Base-by-base conservation (phyloP, 148 eudicot genomes). In the Arctostaphylos glauca region DNA sequence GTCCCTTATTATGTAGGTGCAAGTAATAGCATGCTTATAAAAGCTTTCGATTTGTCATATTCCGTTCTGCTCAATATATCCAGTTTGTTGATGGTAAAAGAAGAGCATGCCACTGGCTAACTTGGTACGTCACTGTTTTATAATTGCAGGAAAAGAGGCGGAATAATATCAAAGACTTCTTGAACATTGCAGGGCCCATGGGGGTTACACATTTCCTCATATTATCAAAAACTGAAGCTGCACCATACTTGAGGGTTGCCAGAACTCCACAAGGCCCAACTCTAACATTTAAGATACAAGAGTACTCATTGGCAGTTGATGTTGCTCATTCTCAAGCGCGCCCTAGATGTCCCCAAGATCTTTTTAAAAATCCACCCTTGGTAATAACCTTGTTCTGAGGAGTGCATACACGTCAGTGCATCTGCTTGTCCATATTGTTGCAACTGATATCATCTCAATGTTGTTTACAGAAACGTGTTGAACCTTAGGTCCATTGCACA, bases 251-350 rank as follows among this genome's bases (percentile, higher is more conserved):
- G 88, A 94, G 96, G 82, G 94, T 94, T 82, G 96, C 97, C 44
- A 90, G 91, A 86, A 94, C 98, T 18, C 97, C 98, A 66, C 98
- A 96, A 80, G 98, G 98, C 53, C 98, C 98, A 77, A 96, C 98
- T 66, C 88, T 96, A 81, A 90, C 95, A 23, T 96, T 94, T 80
- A 93, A 92, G 83, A 92, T 96, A 84, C 91, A 91, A 15, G 84
- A 93, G 80, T 96, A 96, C 88, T 96, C 97, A 9, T 86, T 96
- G 81, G 95, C 97, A 80, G 83, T 86, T 83, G 98, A 96, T 89
- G 82, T 96, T 80, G 92, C 91, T 55, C 92, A 84, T 80, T 91
- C 98, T 84, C 98, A 96, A 82, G 74, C 87, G 87, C 90, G 94
- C 67, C 98, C 98, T 46, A 89, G 98, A 90, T 89, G 93, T 83